Conservation (phyloP, 371 early-diverging fungal genomes). For the Chytridiales sp. region DNA sequence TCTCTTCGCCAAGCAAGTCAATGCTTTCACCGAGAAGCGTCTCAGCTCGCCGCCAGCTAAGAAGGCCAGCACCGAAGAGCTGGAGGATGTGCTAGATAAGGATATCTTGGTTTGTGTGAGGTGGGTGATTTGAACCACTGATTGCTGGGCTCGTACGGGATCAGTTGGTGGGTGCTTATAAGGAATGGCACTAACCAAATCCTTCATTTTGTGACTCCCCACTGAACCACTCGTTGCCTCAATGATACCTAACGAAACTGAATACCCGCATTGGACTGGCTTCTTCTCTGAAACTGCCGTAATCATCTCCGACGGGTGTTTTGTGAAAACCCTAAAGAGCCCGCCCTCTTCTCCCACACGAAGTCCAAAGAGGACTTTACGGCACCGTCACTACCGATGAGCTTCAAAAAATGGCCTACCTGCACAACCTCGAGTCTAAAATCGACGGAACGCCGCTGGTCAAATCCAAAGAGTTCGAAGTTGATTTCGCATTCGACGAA, state of each 20-base stretch:
- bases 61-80: background rate
- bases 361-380: background rate
- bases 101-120: slow-evolving; percentile 8
- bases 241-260: too few relatives aligned
- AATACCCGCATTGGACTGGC: background rate
- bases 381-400: slow-evolving; percentile 1
- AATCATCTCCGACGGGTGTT: background rate
- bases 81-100: background rate
- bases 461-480: slow-evolving; percentile 29
- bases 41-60: background rate
- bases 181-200: too few relatives aligned
- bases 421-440: slow-evolving; percentile 18
- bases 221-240: too few relatives aligned
- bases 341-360: slow-evolving; percentile 5
- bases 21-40: too few relatives aligned
- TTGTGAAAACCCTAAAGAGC: slow-evolving; percentile 3
- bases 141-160: too few relatives aligned
- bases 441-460: slow-evolving; percentile 4
- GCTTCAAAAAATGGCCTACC: too few relatives aligned
- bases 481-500: slow-evolving; percentile 42
- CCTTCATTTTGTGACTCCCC: too few relatives aligned
- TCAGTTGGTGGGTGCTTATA: too few relatives aligned
- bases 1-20: background rate
- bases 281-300: too few relatives aligned
- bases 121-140: background rate